A percentile compares a stretch with the other conserved stretches of the same genome.
phyloP scores from a whole-genome alignment of 495 filamentous ascomycete genomes.

The Paragyromitra xinjiangensis region DNA sequence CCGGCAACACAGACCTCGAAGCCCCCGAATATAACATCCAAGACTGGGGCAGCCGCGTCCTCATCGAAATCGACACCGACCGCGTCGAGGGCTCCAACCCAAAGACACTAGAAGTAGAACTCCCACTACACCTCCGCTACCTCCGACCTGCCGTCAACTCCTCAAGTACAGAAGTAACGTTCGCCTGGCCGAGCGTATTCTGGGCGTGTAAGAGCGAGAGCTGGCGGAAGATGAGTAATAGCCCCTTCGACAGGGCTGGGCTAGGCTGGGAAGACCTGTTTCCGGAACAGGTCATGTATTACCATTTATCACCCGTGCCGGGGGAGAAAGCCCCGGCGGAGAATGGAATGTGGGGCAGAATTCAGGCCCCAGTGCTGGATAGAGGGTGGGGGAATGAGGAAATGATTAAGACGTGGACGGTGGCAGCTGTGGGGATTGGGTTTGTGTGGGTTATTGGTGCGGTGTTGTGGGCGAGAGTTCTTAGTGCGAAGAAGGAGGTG shows the following conservation, averaged over 20 bases:
- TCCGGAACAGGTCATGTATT: slow-evolving; percentile 81
- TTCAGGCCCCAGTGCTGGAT: slow-evolving; percentile 74
- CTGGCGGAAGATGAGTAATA: slow-evolving; percentile 75
- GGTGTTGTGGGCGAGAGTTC: slow-evolving; percentile 60
- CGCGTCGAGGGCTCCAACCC: neutral
- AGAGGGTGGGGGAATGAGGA: slow-evolving; percentile 61
- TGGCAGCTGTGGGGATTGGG: slow-evolving; percentile 72
- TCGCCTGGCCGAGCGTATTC: slow-evolving; percentile 79
- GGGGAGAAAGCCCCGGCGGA: slow-evolving; percentile 7
- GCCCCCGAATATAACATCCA: slow-evolving; percentile 82
- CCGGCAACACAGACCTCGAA: slow-evolving; percentile 89
- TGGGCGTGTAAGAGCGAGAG: slow-evolving; percentile 86
- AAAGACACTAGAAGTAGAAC: slow-evolving; percentile 60
- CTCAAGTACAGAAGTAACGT: slow-evolving; percentile 66
- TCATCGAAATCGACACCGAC: slow-evolving; percentile 71
- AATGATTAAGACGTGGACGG: slow-evolving; percentile 76
- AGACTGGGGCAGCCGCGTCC: slow-evolving; percentile 80
- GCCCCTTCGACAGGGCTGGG: slow-evolving; percentile 84
- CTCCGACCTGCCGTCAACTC: slow-evolving; percentile 66
- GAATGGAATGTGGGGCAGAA: slow-evolving; percentile 35
- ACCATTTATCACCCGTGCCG: slow-evolving; percentile 74
- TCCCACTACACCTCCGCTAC: slow-evolving; percentile 91
- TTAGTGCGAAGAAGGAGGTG: neutral
- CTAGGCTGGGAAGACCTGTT: slow-evolving; percentile 91
- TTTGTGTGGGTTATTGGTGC: slow-evolving; percentile 80